Evolutionary conservation across 2,329 filamentous ascomycete species (phyloP).

Genomic region (Amauroascus niger): DNA sequence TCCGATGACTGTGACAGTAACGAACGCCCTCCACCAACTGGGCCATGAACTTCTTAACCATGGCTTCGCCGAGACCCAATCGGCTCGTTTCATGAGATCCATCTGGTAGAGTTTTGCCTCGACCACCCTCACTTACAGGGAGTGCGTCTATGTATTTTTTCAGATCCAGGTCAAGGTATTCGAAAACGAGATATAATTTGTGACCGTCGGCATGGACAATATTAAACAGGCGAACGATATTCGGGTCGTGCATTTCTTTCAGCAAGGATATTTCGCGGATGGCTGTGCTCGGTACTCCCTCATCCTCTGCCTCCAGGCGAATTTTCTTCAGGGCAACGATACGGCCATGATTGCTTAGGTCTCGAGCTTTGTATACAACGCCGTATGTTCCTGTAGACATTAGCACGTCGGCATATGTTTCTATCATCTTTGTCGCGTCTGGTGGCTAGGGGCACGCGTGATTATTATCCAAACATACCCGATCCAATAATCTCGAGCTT

Average conservation of each 20-base stretch:
- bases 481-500: slow-evolving; percentile 95
- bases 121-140: slow-evolving; percentile 71
- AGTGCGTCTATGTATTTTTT: slow-evolving; percentile 96
- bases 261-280: slow-evolving; percentile 90
- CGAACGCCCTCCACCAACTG: slow-evolving; percentile 75
- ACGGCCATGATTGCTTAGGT: slow-evolving; percentile 68
- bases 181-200: slow-evolving; percentile 87
- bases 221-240: slow-evolving; percentile 79
- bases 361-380: slow-evolving; percentile 88
- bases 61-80: slow-evolving; percentile 64
- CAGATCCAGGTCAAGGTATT: slow-evolving; percentile 81
- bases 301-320: slow-evolving; percentile 86
- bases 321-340: slow-evolving; percentile 95
- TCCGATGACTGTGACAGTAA: slow-evolving; percentile 81
- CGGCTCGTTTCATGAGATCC: slow-evolving; percentile 56
- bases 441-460: not conserved
- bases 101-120: slow-evolving; percentile 75
- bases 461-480: slow-evolving; percentile 47
- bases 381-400: slow-evolving; percentile 67
- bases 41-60: slow-evolving; percentile 89
- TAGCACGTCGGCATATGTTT: slow-evolving; percentile 1
- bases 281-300: slow-evolving; percentile 83
- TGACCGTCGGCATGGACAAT: slow-evolving; percentile 92
- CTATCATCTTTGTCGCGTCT: not conserved
- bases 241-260: slow-evolving; percentile 88